Conservation (phyloP, 306 rosid genomes). For the Prunus dulcis region DNA sequence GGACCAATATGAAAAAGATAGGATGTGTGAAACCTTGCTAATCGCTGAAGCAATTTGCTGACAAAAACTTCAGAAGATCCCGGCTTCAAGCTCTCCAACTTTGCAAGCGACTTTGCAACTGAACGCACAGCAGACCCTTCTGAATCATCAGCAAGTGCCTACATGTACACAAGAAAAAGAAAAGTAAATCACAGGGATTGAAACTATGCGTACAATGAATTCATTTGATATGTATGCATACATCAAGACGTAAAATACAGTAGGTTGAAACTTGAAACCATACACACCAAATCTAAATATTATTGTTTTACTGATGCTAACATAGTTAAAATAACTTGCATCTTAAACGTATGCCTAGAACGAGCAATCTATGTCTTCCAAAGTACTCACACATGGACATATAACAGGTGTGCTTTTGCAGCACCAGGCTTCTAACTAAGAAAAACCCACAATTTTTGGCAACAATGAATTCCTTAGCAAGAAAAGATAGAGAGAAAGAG, state of each 20-base stretch:
- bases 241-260: slow-evolving; percentile 4
- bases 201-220: background rate
- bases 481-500: background rate
- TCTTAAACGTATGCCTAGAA: background rate
- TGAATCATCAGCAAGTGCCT: slow-evolving; percentile 74
- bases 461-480: background rate
- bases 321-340: background rate
- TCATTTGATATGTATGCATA: background rate
- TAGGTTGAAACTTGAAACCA: background rate
- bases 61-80: slow-evolving; percentile 75
- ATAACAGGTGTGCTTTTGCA: background rate
- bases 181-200: background rate
- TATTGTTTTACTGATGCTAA: slow-evolving; percentile 4
- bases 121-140: slow-evolving; percentile 54
- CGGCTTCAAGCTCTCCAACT: slow-evolving; percentile 72
- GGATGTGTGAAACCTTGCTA: slow-evolving; percentile 60
- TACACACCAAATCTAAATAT: background rate
- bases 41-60: slow-evolving; percentile 66
- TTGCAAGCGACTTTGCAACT: slow-evolving; percentile 60
- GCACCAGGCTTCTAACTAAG: background rate
- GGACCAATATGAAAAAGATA: background rate
- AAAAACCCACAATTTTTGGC: background rate
- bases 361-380: background rate
- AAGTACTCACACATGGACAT: background rate
- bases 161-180: background rate